Percentiles rank a stretch among this genome's conserved stretches.
phyloP scores from a whole-genome alignment of 2,329 filamentous ascomycete species.

The Metarhizium rileyi region DNA sequence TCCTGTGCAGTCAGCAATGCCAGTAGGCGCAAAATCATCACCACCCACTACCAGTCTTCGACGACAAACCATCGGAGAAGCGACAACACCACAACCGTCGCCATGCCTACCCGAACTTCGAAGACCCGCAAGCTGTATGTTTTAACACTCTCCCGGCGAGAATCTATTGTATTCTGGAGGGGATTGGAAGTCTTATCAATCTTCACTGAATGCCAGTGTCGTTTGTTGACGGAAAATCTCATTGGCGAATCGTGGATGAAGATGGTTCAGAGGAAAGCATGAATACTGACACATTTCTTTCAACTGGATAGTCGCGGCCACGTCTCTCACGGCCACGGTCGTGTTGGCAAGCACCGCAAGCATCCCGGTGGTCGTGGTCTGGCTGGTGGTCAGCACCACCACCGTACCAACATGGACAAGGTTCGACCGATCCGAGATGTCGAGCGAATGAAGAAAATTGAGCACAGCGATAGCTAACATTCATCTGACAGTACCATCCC shows the following conservation, averaged over 20 bases:
- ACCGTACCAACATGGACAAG: conserved; percentile 56
- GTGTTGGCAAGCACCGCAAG: conserved; percentile 99
- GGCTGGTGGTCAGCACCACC: conserved; percentile 97
- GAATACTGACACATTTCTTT: conserved; percentile 12
- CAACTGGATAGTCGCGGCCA: conserved; percentile 68
- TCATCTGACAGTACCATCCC: conserved; percentile 65
- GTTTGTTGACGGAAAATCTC: conserved; percentile 5
- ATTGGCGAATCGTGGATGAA: background rate
- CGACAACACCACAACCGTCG: conserved; percentile 38
- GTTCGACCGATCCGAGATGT: conserved; percentile 43
- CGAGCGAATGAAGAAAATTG: conserved; percentile 19
- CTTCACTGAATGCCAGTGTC: conserved; percentile 15
- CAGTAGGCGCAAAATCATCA: conserved; percentile 29
- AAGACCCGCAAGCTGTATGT: conserved; percentile 74
- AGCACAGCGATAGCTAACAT: conserved; percentile 17
- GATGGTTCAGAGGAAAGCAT: conserved; percentile 1
- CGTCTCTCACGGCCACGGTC: conserved; percentile 96
- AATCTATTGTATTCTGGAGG: background rate
- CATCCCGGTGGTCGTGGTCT: conserved; percentile 72
- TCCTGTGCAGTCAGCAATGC: conserved; percentile 17
- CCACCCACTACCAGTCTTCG: conserved; percentile 25
- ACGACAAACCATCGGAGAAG: conserved; percentile 29
- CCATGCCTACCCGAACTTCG: conserved; percentile 64
- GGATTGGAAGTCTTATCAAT: conserved; percentile 5
- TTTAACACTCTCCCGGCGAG: conserved; percentile 11